phyloP scores from a whole-genome alignment of 176 grass and related monocot genomes.

The Miscanthus lutarioriparius region DNA sequence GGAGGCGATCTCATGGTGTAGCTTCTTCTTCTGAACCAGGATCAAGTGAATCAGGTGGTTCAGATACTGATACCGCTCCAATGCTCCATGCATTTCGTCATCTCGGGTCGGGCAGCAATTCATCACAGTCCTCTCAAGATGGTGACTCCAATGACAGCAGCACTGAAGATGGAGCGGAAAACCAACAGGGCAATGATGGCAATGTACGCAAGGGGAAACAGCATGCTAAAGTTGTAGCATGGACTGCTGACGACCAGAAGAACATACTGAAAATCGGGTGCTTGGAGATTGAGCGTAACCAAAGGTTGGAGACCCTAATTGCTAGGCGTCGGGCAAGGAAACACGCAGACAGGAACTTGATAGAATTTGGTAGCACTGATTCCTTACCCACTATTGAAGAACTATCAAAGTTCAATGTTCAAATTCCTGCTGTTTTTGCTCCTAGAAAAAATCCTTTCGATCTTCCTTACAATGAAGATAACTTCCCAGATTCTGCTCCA shows the following conservation, averaged over 20 bases:
- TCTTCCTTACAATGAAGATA: conserved; percentile 58
- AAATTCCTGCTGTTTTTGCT: conserved; percentile 50
- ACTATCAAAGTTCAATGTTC: conserved; percentile 46
- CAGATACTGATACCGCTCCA: conserved; percentile 42
- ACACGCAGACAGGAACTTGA: conserved; percentile 40
- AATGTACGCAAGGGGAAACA: conserved; percentile 4
- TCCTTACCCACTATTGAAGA: conserved; percentile 38
- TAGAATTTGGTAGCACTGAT: conserved; percentile 44
- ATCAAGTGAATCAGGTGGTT: conserved; percentile 45
- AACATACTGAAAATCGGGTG: conserved; percentile 50
- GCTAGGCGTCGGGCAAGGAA: conserved; percentile 48
- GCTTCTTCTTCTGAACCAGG: conserved; percentile 36
- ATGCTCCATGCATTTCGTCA: conserved; percentile 46
- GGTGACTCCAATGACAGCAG: conserved; percentile 40
- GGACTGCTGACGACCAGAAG: conserved; percentile 65
- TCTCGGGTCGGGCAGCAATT: conserved; percentile 32
- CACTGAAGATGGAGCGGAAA: conserved; percentile 30
- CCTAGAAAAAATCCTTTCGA: conserved; percentile 58
- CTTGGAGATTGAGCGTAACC: conserved; percentile 60
- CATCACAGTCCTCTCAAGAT: conserved; percentile 47
- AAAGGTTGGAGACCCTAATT: conserved; percentile 55
- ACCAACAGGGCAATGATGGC: conserved; percentile 27
- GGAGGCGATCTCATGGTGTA: conserved; percentile 11
- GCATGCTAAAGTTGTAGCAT: conserved; percentile 38
- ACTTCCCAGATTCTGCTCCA: conserved; percentile 63